Conservation (phyloP, 2,329 filamentous ascomycete genomes). For the Geosmithia putterillii region DNA sequence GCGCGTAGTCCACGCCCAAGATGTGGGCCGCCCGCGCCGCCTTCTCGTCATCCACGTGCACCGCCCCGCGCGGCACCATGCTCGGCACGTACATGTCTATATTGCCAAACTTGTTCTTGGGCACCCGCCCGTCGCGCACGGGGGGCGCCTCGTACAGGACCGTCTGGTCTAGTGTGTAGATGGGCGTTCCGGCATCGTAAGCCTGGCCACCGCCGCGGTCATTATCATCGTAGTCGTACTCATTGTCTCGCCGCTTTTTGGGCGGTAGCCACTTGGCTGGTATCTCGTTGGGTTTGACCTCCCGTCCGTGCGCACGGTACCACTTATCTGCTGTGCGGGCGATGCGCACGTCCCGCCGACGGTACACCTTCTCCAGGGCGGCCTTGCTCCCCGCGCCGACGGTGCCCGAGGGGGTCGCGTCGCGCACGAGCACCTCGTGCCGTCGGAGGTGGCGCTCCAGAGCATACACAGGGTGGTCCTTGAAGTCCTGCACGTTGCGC, state of each 20-base stretch:
- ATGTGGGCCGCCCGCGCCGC: conserved; percentile 62
- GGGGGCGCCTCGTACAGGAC: conserved; percentile 64
- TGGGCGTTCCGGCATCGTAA: conserved; percentile 35
- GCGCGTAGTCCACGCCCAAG: conserved; percentile 73
- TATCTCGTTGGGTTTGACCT: conserved; percentile 67
- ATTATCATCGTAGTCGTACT: conserved; percentile 14
- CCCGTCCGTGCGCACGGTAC: conserved; percentile 69
- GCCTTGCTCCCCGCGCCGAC: conserved; percentile 55
- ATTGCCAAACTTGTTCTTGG: conserved; percentile 89
- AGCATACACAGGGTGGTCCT: conserved; percentile 72
- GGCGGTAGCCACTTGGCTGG: conserved; percentile 61
- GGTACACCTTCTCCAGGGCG: conserved; percentile 65
- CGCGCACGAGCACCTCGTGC: conserved; percentile 71
- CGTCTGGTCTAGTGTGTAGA: conserved; percentile 54
- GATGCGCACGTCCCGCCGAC: conserved; percentile 65
- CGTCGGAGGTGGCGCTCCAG: conserved; percentile 73
- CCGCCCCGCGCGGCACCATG: conserved; percentile 77
- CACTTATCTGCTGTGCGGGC: conserved; percentile 77
- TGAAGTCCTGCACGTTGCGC: conserved; percentile 75
- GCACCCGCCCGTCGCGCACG: conserved; percentile 61
- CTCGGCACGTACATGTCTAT: conserved; percentile 85
- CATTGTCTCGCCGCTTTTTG: conserved; percentile 11
- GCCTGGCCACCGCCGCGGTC: conserved; percentile 13
- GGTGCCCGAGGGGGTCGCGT: conserved; percentile 60
- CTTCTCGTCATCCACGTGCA: conserved; percentile 51